Base-by-base conservation (phyloP, 2,329 filamentous ascomycete species). In the Nemania abortiva region DNA sequence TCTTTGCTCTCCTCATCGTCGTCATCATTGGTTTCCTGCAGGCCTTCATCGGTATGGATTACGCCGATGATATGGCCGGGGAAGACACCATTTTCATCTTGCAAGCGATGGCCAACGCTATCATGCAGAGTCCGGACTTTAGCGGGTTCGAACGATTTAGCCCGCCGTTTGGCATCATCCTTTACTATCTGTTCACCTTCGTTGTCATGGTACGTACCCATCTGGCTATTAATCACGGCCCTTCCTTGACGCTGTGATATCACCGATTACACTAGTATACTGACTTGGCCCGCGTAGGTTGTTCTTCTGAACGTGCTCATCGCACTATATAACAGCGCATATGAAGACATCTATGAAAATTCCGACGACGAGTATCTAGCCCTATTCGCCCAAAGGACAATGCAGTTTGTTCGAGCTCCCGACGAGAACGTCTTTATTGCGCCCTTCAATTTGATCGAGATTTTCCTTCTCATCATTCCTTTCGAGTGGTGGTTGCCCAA, bases 341-440 rank as follows among this genome's bases (percentile, higher is more conserved):
- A 99, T 79, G 92, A 97, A 77, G 94, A 97, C 80, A 97, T 98
- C 68, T 97, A 95, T 75, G 91, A 92, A 54, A 95, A 99, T 77
- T 94, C 96, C 4, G 92, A 94, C 73, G 96, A 99, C 80, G 96
- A 99, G 80, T 99, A 94, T 81, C 90, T 99, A 79, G 95, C 94
- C 0, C 88, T 98, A 3, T 98, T 97, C 81, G 88, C 93, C 0
- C 92, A 97, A 74, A 97, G 97, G 82, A 98, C 96, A 0, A 93
- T 98, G 87, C 94, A 97, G 76, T 99, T 98, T 76, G 93, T 98
- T 20, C 93, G 96, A 57, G 96, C 96, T 0, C 96, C 96, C 0
- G 96, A 99, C 75, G 96, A 99, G 80, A 99, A 99, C 74, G 96
- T 99, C 64, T 99, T 96, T 82, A 97, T 99, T 76, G 91, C 96